Evolutionary conservation across 169 alveolate genomes (phyloP).

Genomic region (Prorocentrum cordatum): DNA sequence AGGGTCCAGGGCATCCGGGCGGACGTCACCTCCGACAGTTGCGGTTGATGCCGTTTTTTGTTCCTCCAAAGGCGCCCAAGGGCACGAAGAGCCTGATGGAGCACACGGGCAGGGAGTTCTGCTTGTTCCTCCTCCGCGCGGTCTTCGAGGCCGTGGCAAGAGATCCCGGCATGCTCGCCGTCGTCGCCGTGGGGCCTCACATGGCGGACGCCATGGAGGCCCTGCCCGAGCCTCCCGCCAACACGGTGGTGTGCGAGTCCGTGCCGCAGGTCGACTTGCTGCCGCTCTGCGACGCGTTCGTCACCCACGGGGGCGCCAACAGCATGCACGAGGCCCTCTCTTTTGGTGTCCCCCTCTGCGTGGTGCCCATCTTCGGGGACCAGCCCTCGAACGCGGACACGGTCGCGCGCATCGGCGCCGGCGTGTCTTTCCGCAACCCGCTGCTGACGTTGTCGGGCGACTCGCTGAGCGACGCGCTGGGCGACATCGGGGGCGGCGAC

Average conservation of each 20-base stretch:
- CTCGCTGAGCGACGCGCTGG: not conserved
- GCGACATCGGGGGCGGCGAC: too few relatives aligned
- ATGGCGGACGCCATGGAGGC: conserved; percentile 25
- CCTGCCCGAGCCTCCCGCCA: not conserved
- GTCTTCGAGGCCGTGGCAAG: conserved; percentile 6
- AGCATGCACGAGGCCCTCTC: conserved; percentile 39
- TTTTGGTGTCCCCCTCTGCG: conserved; percentile 5
- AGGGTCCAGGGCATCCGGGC: too few relatives aligned
- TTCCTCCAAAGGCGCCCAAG: too few relatives aligned
- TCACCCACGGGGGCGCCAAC: conserved; percentile 55
- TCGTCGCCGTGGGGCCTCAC: not conserved
- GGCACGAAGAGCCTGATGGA: not conserved
- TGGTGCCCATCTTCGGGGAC: conserved; percentile 52
- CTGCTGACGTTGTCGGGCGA: not conserved
- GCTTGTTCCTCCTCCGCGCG: not conserved
- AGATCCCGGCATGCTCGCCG: not conserved
- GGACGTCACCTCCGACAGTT: too few relatives aligned
- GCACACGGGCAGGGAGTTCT: conserved; percentile 9
- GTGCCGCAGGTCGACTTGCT: conserved; percentile 43
- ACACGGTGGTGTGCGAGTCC: not conserved
- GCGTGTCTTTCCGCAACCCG: conserved; percentile 14
- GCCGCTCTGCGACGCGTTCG: conserved; percentile 18
- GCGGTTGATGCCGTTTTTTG: too few relatives aligned
- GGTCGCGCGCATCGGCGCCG: conserved; percentile 1
- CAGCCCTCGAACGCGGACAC: conserved; percentile 29